Percentiles rank a stretch among this genome's conserved stretches.
phyloP scores from a whole-genome alignment of 78 protist genomes.

The Guillardia theta region DNA sequence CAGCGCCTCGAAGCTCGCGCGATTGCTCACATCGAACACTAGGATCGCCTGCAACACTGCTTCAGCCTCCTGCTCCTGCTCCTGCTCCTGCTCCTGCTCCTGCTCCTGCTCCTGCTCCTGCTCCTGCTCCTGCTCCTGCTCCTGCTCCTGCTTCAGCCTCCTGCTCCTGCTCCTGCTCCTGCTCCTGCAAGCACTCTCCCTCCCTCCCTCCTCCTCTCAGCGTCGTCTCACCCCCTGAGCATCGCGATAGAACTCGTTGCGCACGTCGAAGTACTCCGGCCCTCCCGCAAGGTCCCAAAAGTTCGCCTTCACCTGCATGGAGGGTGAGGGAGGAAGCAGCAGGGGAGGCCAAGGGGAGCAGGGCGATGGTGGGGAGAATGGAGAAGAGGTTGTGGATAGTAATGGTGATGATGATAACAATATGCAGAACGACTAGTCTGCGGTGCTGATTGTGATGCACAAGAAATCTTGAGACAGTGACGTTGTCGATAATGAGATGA shows the following conservation, averaged over 20 bases:
- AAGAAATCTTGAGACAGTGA: no score
- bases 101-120: neutral
- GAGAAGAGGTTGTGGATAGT: neutral
- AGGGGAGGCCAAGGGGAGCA: neutral
- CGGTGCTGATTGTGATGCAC: no score
- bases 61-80: neutral
- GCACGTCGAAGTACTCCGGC: conserved; percentile 50
- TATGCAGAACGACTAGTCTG: no score
- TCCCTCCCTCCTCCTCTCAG: no score
- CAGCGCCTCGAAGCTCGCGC: conserved; percentile 36
- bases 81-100: neutral
- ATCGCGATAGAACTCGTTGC: conserved; percentile 76
- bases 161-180: neutral
- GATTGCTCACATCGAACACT: conserved; percentile 55
- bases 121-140: neutral
- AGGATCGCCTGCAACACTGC: neutral
- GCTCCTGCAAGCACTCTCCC: neutral
- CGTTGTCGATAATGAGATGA: no score
- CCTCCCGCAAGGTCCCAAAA: conserved; percentile 77
- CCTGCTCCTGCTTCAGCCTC: neutral
- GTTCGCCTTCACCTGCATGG: conserved; percentile 31
- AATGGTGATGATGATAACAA: no score
- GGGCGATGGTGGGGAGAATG: neutral
- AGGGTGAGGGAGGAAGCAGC: neutral
- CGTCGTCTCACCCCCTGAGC: conserved; percentile 52